Percentiles rank a stretch among this genome's conserved stretches.
Evolutionary conservation across 2,329 filamentous ascomycete genomes (phyloP).

Genomic region (Zymoseptoria pseudotritici): DNA sequence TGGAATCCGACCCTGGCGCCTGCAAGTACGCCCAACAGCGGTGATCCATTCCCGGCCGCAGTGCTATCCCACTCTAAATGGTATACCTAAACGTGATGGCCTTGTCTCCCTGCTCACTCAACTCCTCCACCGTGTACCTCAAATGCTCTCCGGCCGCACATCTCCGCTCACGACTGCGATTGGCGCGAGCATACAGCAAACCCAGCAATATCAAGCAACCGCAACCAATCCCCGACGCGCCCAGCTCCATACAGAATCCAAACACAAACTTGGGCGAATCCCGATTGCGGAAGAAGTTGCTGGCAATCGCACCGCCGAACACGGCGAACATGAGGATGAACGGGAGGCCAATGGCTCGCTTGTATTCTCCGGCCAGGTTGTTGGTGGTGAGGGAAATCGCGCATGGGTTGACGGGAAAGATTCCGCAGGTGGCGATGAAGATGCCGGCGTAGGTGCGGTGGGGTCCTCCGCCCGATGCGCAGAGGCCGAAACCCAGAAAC

Average conservation of each 20-base stretch:
- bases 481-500: slow-evolving; percentile 3
- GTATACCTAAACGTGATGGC: slow-evolving; percentile 59
- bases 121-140: slow-evolving; percentile 43
- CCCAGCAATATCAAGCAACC: slow-evolving; percentile 33
- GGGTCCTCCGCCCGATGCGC: slow-evolving; percentile 2
- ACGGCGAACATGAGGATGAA: slow-evolving; percentile 42
- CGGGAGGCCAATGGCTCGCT: slow-evolving; percentile 42
- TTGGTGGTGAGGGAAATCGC: slow-evolving; percentile 24
- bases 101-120: slow-evolving; percentile 54
- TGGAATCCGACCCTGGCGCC: too few relatives aligned
- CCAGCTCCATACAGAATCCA: slow-evolving; percentile 32
- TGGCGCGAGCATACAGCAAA: slow-evolving; percentile 50
- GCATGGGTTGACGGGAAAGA: not conserved
- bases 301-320: slow-evolving; percentile 52
- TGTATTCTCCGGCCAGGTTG: slow-evolving; percentile 48
- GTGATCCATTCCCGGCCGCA: too few relatives aligned
- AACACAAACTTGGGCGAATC: slow-evolving; percentile 45
- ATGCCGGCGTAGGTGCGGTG: slow-evolving; percentile 43
- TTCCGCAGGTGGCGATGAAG: slow-evolving; percentile 32
- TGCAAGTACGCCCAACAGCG: too few relatives aligned
- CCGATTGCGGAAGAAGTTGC: slow-evolving; percentile 58
- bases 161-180: slow-evolving; percentile 45
- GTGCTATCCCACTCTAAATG: slow-evolving; percentile 34
- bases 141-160: slow-evolving; percentile 32
- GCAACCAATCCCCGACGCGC: slow-evolving; percentile 44